Conservation (phyloP, 129 eudicot species). For the Lactuca sativa region DNA sequence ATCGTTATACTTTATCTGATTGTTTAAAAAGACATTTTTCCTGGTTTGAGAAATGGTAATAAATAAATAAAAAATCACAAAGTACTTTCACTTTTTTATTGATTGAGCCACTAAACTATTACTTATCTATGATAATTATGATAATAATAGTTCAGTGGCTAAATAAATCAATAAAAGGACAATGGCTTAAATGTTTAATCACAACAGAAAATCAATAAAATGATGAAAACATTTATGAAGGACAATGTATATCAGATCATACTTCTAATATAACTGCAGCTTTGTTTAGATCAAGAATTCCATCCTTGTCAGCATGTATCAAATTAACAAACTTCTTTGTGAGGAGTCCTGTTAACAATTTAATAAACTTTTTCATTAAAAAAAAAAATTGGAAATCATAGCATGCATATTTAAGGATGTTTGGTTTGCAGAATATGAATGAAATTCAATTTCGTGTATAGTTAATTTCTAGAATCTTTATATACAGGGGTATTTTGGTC, state of each 20-base stretch:
- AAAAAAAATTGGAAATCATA: neutral
- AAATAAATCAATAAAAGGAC: no score
- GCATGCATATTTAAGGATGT: neutral
- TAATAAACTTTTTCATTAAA: neutral
- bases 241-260: slow-evolving; percentile 20
- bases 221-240: slow-evolving; percentile 7
- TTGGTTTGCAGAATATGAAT: neutral
- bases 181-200: no score
- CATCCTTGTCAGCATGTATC: slow-evolving; percentile 57
- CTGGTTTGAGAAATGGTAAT: neutral
- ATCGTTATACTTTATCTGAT: no score
- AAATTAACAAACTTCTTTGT: slow-evolving; percentile 68
- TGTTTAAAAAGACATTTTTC: neutral
- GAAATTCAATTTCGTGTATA: neutral
- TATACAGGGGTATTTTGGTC: neutral
- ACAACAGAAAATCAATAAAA: neutral
- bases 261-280: slow-evolving; percentile 63
- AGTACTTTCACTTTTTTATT: no score
- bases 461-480: neutral
- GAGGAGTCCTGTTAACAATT: slow-evolving; percentile 55
- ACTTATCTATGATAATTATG: neutral
- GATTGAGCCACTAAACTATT: no score
- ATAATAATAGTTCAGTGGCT: no score
- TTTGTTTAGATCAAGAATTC: slow-evolving; percentile 65
- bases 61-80: no score